A percentile compares a stretch with the other conserved stretches of the same genome.
Conservation (phyloP, 371 early-diverging fungal genomes). For the Mortierella polycephala region DNA sequence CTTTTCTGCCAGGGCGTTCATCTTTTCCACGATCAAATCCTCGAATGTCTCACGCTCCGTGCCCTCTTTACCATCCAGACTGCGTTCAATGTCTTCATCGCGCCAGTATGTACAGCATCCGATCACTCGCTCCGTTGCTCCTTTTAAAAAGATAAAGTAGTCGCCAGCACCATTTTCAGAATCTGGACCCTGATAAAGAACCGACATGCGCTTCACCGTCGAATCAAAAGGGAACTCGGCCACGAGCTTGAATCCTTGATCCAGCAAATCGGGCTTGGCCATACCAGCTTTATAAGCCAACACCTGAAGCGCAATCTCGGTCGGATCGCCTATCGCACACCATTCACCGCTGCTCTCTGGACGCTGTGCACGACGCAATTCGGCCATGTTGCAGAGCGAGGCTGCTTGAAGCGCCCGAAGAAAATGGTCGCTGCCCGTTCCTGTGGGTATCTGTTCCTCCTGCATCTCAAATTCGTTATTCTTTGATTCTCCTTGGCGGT, state of each 20-base stretch:
- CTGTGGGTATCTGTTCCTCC: slow-evolving; percentile 23
- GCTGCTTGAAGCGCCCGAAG: slow-evolving; percentile 58
- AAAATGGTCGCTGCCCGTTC: slow-evolving; percentile 45
- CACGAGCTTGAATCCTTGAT: slow-evolving; percentile 68
- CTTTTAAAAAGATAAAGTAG: slow-evolving; percentile 65
- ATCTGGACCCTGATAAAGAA: slow-evolving; percentile 20
- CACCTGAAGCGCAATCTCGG: slow-evolving; percentile 80
- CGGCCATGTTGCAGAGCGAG: slow-evolving; percentile 80
- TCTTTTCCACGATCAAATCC: slow-evolving; percentile 53
- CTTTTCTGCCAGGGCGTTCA: slow-evolving; percentile 20
- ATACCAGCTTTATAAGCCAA: slow-evolving; percentile 73
- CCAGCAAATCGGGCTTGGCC: slow-evolving; percentile 65
- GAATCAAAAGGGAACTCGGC: slow-evolving; percentile 78
- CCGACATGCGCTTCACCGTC: slow-evolving; percentile 83
- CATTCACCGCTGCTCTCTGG: slow-evolving; percentile 64
- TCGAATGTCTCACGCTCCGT: slow-evolving; percentile 51
- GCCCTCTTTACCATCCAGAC: slow-evolving; percentile 22
- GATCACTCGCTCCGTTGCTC: slow-evolving; percentile 82
- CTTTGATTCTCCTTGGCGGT: slow-evolving; percentile 26
- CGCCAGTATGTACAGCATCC: slow-evolving; percentile 65
- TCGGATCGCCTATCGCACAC: slow-evolving; percentile 83
- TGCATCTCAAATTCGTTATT: slow-evolving; percentile 3
- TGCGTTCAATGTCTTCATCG: slow-evolving; percentile 59
- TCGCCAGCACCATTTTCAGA: slow-evolving; percentile 7
- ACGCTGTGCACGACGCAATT: slow-evolving; percentile 61